Conservation (phyloP, 306 rosid species). For the Dalbergia cultrata region DNA sequence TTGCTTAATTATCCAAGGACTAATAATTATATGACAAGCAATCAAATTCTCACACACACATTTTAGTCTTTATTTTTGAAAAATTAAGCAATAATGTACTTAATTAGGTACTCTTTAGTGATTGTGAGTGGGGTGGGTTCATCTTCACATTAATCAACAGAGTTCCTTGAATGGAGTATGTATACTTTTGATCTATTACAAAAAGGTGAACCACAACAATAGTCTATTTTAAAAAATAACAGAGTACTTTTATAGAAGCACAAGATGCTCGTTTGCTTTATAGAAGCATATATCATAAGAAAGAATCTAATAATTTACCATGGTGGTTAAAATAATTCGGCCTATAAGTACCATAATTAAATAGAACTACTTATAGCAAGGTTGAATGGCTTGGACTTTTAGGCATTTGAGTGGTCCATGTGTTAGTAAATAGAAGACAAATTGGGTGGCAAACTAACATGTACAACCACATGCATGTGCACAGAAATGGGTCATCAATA, state of each 20-base stretch:
- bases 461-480: conserved; percentile 2
- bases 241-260: background rate
- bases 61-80: background rate
- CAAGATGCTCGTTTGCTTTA: background rate
- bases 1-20: too few species aligned
- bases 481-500: background rate
- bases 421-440: background rate
- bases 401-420: conserved; percentile 21
- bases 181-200: background rate
- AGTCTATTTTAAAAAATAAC: background rate
- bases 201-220: background rate
- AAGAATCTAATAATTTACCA: background rate
- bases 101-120: background rate
- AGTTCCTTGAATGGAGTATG: background rate
- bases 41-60: too few species aligned
- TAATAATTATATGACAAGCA: too few species aligned
- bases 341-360: background rate
- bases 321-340: conserved; percentile 11
- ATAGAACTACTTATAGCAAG: background rate
- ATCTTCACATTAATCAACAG: background rate
- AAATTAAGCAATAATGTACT: background rate
- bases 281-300: background rate
- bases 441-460: background rate
- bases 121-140: background rate
- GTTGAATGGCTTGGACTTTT: background rate